Percentiles rank a stretch among this genome's conserved stretches.
phyloP scores from a whole-genome alignment of 1,284 basidiomycete genomes.

The Pyrrhoderma lamaoense region DNA sequence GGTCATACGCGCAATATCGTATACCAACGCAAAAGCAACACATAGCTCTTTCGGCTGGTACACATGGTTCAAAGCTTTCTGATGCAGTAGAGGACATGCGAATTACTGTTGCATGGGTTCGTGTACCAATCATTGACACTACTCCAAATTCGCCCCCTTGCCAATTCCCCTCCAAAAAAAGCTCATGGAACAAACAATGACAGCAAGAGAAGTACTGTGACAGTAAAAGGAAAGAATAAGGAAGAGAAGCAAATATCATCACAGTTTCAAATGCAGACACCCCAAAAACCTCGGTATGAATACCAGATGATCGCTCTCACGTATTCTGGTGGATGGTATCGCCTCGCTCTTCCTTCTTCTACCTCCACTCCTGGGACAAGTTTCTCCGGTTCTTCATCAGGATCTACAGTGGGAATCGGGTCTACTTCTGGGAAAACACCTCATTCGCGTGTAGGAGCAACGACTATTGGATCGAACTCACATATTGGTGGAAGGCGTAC shows the following conservation, averaged over 20 bases:
- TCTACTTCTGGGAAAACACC: not conserved
- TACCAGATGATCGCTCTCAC: constrained; percentile 81
- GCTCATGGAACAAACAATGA: too few relatives aligned
- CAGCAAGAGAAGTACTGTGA: too few relatives aligned
- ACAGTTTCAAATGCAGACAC: constrained; percentile 17
- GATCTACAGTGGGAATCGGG: not conserved
- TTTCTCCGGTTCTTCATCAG: constrained; percentile 21
- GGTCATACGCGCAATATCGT: constrained; percentile 90
- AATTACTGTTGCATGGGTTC: constrained; percentile 81
- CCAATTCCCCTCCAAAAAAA: constrained; percentile 4
- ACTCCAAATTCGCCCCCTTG: not conserved
- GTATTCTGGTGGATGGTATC: constrained; percentile 90
- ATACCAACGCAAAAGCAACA: constrained; percentile 81
- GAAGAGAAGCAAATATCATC: constrained; percentile 1
- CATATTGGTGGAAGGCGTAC: constrained; percentile 34
- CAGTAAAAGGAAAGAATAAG: constrained; percentile 1
- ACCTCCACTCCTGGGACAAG: constrained; percentile 22
- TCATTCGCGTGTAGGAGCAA: not conserved
- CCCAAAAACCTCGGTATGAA: constrained; percentile 28
- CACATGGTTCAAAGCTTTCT: constrained; percentile 46
- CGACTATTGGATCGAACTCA: constrained; percentile 19
- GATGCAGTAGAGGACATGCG: constrained; percentile 76
- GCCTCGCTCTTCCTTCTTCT: constrained; percentile 62
- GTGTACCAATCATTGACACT: constrained; percentile 33
- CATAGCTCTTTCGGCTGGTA: constrained; percentile 59